phyloP scores from a whole-genome alignment of 441 rosid species.

The Melastoma candidum region DNA sequence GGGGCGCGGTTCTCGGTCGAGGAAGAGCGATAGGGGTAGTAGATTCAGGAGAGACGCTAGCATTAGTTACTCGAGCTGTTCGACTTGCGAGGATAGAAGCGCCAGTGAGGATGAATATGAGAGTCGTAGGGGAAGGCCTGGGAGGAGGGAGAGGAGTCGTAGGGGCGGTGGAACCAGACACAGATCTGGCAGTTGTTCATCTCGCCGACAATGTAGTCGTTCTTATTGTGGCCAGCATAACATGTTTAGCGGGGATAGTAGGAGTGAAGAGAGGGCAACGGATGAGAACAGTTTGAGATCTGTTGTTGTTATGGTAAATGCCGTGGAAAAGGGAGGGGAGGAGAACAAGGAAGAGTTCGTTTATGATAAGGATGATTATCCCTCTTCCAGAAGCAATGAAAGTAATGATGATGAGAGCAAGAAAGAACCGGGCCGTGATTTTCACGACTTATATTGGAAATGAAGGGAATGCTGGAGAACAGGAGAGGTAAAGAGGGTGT shows the following conservation, averaged over 20 bases:
- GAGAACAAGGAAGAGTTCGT: slow-evolving; percentile 41
- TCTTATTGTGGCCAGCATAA: slow-evolving; percentile 21
- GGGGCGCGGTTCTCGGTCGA: slow-evolving; percentile 15
- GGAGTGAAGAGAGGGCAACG: slow-evolving; percentile 27
- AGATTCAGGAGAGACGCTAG: slow-evolving; percentile 30
- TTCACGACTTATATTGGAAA: slow-evolving; percentile 14
- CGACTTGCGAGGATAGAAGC: slow-evolving; percentile 23
- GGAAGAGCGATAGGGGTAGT: slow-evolving; percentile 23
- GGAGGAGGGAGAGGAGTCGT: neutral
- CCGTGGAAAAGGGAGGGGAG: slow-evolving; percentile 19
- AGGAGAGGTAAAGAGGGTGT: slow-evolving; percentile 25
- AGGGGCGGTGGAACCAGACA: slow-evolving; percentile 17
- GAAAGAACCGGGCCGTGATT: slow-evolving; percentile 18
- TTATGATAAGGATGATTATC: slow-evolving; percentile 45
- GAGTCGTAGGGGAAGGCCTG: slow-evolving; percentile 1
- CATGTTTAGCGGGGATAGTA: slow-evolving; percentile 21
- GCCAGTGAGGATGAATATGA: slow-evolving; percentile 27
- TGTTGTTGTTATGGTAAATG: slow-evolving; percentile 31
- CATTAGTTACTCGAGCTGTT: slow-evolving; percentile 29
- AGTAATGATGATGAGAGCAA: slow-evolving; percentile 30
- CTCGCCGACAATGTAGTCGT: too few species aligned
- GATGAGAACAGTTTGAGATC: slow-evolving; percentile 41
- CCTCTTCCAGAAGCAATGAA: slow-evolving; percentile 39
- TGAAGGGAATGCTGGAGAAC: slow-evolving; percentile 16
- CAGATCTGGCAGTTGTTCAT: slow-evolving; percentile 25